Percentiles rank a stretch among this genome's conserved stretches.
Conservation (phyloP, 129 eudicot species). For the Artemisia annua region DNA sequence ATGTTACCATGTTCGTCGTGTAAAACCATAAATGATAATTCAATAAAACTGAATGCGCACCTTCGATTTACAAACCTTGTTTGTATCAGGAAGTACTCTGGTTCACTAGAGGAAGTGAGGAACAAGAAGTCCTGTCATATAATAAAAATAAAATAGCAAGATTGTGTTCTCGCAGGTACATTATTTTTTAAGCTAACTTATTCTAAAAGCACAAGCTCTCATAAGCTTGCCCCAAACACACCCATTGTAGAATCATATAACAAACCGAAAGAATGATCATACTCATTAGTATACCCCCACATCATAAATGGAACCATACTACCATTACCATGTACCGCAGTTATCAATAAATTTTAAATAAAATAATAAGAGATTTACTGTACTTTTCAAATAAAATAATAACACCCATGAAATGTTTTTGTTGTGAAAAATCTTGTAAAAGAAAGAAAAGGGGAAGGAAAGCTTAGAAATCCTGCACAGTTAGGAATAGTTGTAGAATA, state of each 20-base stretch:
- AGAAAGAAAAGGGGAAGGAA: background rate
- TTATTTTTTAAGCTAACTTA: background rate
- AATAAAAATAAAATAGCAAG: background rate
- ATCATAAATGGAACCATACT: too few relatives aligned
- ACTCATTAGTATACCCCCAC: too few relatives aligned
- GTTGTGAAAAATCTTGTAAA: background rate
- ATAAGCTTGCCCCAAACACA: too few relatives aligned
- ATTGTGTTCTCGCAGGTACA: background rate
- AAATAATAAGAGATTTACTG: background rate
- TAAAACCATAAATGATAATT: background rate
- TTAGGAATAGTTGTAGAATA: background rate
- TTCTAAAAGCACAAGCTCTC: too few relatives aligned
- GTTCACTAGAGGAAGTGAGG: background rate
- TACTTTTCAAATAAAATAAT: background rate
- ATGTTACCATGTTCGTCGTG: background rate
- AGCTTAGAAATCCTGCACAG: too few relatives aligned
- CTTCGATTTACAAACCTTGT: background rate
- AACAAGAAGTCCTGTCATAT: background rate
- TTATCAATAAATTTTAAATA: background rate
- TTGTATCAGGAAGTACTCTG: background rate
- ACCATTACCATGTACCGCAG: background rate
- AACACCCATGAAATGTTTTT: background rate
- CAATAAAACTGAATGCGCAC: background rate
- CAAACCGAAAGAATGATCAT: too few relatives aligned
- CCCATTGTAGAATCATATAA: too few relatives aligned